Evolutionary conservation across 2,329 filamentous ascomycete genomes (phyloP), one percentile per base, ranked within the genome.

Genomic region (Hymenoscyphus occultus): DNA sequence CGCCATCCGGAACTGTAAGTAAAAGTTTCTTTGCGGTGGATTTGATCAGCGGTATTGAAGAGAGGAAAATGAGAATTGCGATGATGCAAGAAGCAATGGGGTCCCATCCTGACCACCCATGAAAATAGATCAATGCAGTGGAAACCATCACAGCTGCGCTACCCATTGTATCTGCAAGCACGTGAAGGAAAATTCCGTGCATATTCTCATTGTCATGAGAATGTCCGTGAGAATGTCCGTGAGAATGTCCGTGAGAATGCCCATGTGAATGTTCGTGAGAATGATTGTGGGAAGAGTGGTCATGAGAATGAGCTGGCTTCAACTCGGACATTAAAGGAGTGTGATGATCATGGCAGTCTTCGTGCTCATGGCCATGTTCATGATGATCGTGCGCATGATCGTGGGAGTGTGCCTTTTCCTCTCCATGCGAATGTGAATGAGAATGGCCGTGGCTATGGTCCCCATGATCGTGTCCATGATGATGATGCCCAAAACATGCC

Each of bases 111-210:
- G 92, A 86, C 93, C 94, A 98, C 16, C 91, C 90, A 74, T 91
- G 90, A 72, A 92, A 88, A 74, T 96, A 90, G 0, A 96, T 96
- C 28, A 98, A 82, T 0, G 92, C 80, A 0, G 95, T 99, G 7
- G 93, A 97, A 40, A 93, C 86, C 67, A 99, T 97, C 59, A 99
- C 95, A 0, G 95, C 95, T 1, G 93, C 90, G 63, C 93, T 97
- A 32, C 95, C 95, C 39, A 98, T 87, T 0, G 95, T 96, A 76
- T 99, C 95, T 5, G 95, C 95, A 35, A 98, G 83, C 60, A 99
- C 91, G 74, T 99, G 95, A 22, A 99, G 82, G 77, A 96, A 99
- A 70, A 99, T 98, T 13, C 95, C 95, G 72, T 95, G 86, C 93
- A 99, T 97, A 75, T 99, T 99, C 73, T 99, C 95, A 76, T 97